Evolutionary conservation across 257 asterid genomes (phyloP).

Genomic region (Nicotiana undulata): DNA sequence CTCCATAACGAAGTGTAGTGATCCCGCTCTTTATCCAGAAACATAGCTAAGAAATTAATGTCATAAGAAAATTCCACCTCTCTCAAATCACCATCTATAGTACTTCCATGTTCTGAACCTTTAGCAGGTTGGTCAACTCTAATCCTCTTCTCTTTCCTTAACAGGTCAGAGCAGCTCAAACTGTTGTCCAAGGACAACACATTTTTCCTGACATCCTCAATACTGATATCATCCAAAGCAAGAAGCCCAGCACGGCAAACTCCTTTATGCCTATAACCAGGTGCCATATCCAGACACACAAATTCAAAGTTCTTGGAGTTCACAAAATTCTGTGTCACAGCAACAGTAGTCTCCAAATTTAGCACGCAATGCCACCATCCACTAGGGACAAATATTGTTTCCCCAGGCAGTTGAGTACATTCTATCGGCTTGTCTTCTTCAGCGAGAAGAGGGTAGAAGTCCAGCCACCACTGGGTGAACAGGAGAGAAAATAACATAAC

Average conservation of each 20-base stretch:
- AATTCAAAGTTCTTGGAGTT: constrained; percentile 80
- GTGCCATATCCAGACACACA: constrained; percentile 96
- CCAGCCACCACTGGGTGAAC: constrained; percentile 92
- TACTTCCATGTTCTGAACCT: constrained; percentile 20
- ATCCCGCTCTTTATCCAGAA: constrained; percentile 76
- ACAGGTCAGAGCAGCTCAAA: constrained; percentile 33
- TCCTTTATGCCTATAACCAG: constrained; percentile 95
- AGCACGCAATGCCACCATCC: constrained; percentile 99
- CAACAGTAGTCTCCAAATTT: constrained; percentile 84
- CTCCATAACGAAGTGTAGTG: constrained; percentile 82
- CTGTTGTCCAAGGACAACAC: constrained; percentile 21
- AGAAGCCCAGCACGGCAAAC: constrained; percentile 90
- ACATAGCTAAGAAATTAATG: constrained; percentile 62
- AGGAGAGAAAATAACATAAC: not conserved
- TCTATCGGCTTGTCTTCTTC: constrained; percentile 89
- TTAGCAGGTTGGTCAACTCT: constrained; percentile 28
- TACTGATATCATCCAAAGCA: constrained; percentile 62
- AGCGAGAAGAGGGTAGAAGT: constrained; percentile 85
- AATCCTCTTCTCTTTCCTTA: constrained; percentile 71
- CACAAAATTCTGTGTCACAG: constrained; percentile 91
- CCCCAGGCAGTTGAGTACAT: constrained; percentile 96
- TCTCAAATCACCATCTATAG: constrained; percentile 20
- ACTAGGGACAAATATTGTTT: constrained; percentile 93
- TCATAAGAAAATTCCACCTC: constrained; percentile 62
- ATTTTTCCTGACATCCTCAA: constrained; percentile 35